Base-by-base conservation (phyloP, 1,284 basidiomycete species). In the Ceratobasidium sp. region DNA sequence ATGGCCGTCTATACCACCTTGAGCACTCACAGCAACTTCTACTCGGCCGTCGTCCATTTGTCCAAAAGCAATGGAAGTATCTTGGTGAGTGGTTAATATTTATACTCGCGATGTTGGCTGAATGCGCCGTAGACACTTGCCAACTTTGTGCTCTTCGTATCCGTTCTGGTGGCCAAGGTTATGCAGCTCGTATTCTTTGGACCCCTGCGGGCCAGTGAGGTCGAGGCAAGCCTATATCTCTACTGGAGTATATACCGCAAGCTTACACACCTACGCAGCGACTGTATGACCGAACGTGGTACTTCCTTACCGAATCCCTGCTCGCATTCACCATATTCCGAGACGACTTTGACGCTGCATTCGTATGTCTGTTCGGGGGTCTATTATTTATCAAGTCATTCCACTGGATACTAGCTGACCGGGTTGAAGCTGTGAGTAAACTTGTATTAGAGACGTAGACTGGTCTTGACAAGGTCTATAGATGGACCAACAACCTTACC, bases 241-340 rank as follows among this genome's bases (percentile, higher is more conserved):
- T 55, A 64, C 39, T 50, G 21, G 32, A 73, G 18, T 23, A 32
- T 34, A 57, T 16, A 55, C 74, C 21, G 48, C 32, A 60, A 71
- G 59, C 73, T 58, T 3, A 53, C 52, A 48, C 52, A 43, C 28
- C n/a, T 30, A 10, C 43, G 1, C 78, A 96, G 94, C 92, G 96
- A 55, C 85, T 99, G 0, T 97, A 97, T 80, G 97, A 99, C 79
- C 87, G 94, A 74, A 86, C 94, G 52, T 98, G 97, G 97, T 96
- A 97, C 83, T 97, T 97, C 81, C 88, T 98, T 70, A 98, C 96
- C 0, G 97, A 99, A 80, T 96, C 94, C 5, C 85, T 99, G 46
- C 84, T 99, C 58, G 97, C 97, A 1, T 92, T 98, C 79, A 97
- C 97, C 34, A 98, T 98, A 77, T 99, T 99, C 83, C 87, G 96